phyloP scores from a whole-genome alignment of 306 rosid genomes.

The Dicorynia guianensis region DNA sequence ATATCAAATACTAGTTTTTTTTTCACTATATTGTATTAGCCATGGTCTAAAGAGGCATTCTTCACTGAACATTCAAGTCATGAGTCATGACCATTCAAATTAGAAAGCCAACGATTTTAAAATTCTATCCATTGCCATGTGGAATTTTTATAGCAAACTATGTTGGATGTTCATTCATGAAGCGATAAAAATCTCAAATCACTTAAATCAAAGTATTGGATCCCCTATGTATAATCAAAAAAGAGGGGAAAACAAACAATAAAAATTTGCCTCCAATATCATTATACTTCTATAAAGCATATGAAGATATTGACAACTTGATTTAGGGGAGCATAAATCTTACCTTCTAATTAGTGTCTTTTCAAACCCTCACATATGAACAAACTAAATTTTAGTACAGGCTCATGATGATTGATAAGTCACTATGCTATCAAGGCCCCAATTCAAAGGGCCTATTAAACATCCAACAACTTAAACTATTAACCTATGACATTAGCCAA shows the following conservation, averaged over 20 bases:
- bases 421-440: too few species aligned
- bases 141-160: background rate
- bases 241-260: too few species aligned
- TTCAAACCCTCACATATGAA: too few species aligned
- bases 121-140: background rate
- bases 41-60: background rate
- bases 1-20: background rate
- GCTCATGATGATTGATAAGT: too few species aligned
- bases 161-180: background rate
- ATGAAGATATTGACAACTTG: too few species aligned
- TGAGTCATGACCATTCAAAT: background rate
- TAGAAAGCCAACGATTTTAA: slow-evolving; percentile 5
- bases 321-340: too few species aligned
- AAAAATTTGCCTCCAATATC: background rate
- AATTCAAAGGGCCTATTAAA: too few species aligned
- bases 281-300: too few species aligned
- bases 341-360: background rate
- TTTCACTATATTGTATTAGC: slow-evolving; percentile 6
- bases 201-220: background rate
- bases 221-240: background rate
- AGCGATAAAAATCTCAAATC: background rate
- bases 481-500: background rate
- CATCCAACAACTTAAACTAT: too few species aligned
- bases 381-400: too few species aligned
- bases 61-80: background rate